Evolutionary conservation across 2,329 filamentous ascomycete species (phyloP), one percentile per base, ranked within the genome.

Genomic region (Arthrinium phaeospermum): DNA sequence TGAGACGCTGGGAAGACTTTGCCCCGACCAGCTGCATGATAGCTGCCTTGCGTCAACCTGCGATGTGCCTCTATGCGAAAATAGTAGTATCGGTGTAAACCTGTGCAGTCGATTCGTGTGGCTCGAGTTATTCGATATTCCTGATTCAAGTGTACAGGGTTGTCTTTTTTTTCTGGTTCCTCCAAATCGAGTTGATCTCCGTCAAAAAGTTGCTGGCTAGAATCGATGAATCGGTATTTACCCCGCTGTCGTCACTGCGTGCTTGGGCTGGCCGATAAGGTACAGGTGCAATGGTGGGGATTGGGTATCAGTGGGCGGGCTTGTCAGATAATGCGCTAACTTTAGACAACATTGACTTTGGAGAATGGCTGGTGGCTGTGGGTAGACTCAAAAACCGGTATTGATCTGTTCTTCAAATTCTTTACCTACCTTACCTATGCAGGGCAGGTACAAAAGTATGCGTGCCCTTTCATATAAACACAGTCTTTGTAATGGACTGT

Each of bases 11-110:
- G 49, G 82, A 80, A 71, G 79, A 80, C 71, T 84, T 84, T 8
- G 80, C 80, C 19, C 79, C 78, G 30, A 82, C 78, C 51, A 85
- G 79, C 73, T 83, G 83, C 83, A 85, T 85, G 22, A 69, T 77
- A 22, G 57, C 34, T 37, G 57, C 19, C 57, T 41, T 24, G 34
- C 19, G 34, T 41, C 30, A 12, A 19, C 57, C 57, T 19, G 57
- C 10, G 12, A 34, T n/a, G 22, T 41, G 57, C 4, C 22, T 41
- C 22, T 64, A 8, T 41, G 57, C 34, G 1, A 34, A 4, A 24
- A n/a, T n/a, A 14, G 34, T 41, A 13, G 19, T 64, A 41, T 41
- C 8, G 19, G 30, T n/a, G 8, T 3, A 34, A 13, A 37, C 4
- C 22, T 19, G 30, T 12, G 53, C 22, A 64, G 34, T 41, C 14